phyloP scores from a whole-genome alignment of 2,329 filamentous ascomycete genomes.

The Exophiala sideris region DNA sequence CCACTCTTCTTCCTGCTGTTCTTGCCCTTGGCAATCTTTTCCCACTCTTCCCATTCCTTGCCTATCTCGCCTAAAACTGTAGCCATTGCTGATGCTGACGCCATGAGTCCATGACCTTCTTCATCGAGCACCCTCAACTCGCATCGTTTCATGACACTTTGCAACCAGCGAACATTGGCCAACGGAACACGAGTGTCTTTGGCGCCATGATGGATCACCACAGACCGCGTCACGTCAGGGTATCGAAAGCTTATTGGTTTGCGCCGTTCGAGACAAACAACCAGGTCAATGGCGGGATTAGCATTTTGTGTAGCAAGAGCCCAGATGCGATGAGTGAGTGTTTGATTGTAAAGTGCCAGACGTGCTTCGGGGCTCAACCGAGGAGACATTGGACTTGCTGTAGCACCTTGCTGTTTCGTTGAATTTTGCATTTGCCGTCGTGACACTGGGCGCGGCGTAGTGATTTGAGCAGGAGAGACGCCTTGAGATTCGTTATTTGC shows the following conservation, averaged over 20 bases:
- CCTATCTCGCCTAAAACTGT: slow-evolving; percentile 92
- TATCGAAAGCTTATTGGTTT: slow-evolving; percentile 95
- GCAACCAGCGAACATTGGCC: slow-evolving; percentile 92
- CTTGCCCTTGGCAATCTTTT: slow-evolving; percentile 52
- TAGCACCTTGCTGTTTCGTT: background rate
- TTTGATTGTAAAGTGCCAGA: slow-evolving; percentile 63
- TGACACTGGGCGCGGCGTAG: slow-evolving; percentile 8
- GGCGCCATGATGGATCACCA: slow-evolving; percentile 91
- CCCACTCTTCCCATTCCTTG: slow-evolving; percentile 90
- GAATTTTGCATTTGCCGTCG: slow-evolving; percentile 10
- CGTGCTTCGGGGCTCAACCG: slow-evolving; percentile 22
- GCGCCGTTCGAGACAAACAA: slow-evolving; percentile 86
- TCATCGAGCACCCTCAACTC: slow-evolving; percentile 87
- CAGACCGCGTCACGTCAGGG: slow-evolving; percentile 85
- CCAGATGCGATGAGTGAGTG: slow-evolving; percentile 92
- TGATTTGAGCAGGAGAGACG: background rate
- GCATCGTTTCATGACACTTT: slow-evolving; percentile 87
- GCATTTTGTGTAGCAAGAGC: slow-evolving; percentile 83
- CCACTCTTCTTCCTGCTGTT: slow-evolving; percentile 35
- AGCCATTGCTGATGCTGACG: slow-evolving; percentile 88
- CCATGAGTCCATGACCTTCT: slow-evolving; percentile 95
- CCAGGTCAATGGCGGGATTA: slow-evolving; percentile 87
- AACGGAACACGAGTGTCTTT: slow-evolving; percentile 88
- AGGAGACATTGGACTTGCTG: slow-evolving; percentile 12
- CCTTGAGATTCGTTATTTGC: slow-evolving; percentile 12